Evolutionary conservation across 148 eudicot species (phyloP), one percentile per base, ranked within the genome.

Genomic region (Nyssa sinensis): DNA sequence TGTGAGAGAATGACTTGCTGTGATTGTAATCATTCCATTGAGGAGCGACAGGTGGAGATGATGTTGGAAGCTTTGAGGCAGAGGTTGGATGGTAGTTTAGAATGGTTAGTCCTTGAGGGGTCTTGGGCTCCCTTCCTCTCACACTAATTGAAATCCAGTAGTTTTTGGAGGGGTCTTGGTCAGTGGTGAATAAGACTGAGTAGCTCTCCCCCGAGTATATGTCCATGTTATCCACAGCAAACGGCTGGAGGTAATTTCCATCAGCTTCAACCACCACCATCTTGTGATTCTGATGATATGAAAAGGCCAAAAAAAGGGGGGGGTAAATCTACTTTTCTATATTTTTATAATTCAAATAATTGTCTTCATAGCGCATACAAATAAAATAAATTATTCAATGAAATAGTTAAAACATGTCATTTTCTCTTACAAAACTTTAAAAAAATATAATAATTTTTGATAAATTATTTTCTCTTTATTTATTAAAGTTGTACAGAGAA

Each of bases 141-240:
- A 94, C 98, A 23, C 91, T 86, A 1, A 79, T 37, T n/a, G 95
- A 84, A 23, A 89, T 67, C 98, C 98, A 94, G 77, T 86, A 90
- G 84, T 91, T 94, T 1, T 70, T 34, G 12, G 82, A 55, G 2
- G 94, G 84, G 73, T 84, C 72, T 81, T 94, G 95, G 39, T 90
- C 63, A 0, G 97, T 87, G 1, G 78, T 82, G 76, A 94, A 74
- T 23, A 94, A 77, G 24, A 94, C 78, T 1, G 98, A 94, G 76
- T 94, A 94, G 82, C 85, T 91, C n/a, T 94, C 94, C 0, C 98
- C 98, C 0, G 98, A 94, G 82, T 94, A 89, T 21, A 94, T 91
- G 91, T 94, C 97, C 49, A 94, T 25, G 72, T 91, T 89, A 21
- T 80, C 72, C 5, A 83, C 89, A 0, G 64, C 37, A 39, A 89